phyloP scores from a whole-genome alignment of 2,329 filamentous ascomycete species.

The Alternaria atra region DNA sequence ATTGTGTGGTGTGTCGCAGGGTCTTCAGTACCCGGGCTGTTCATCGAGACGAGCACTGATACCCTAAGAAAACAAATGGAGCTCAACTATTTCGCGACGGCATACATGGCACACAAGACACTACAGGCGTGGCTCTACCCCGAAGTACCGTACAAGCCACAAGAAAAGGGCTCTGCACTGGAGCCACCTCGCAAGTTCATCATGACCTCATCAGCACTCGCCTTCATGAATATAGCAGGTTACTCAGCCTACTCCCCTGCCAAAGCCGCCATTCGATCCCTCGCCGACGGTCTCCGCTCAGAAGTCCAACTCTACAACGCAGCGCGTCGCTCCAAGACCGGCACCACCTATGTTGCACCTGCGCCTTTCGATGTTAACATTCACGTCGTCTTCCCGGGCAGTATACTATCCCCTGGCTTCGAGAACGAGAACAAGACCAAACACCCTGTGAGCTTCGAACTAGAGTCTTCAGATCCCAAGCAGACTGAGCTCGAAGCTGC shows the following conservation, averaged over 20 bases:
- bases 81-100: conserved; percentile 86
- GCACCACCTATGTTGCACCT: conserved; percentile 43
- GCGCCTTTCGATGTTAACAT: conserved; percentile 75
- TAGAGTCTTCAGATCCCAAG: conserved; percentile 84
- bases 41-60: conserved; percentile 75
- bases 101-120: conserved; percentile 84
- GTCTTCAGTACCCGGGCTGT: conserved; percentile 75
- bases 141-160: conserved; percentile 49
- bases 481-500: conserved; percentile 85
- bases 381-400: conserved; percentile 84
- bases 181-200: conserved; percentile 75
- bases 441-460: conserved; percentile 77
- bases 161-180: conserved; percentile 22
- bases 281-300: conserved; percentile 84
- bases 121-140: conserved; percentile 75
- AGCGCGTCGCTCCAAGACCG: conserved; percentile 52
- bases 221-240: conserved; percentile 79
- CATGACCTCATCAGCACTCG: conserved; percentile 81
- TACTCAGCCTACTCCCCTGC: conserved; percentile 85
- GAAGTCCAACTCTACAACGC: conserved; percentile 88
- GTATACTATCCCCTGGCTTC: conserved; percentile 79
- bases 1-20: conserved; percentile 93
- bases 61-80: conserved; percentile 83
- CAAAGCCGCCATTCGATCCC: conserved; percentile 83
- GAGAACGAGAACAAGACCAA: conserved; percentile 80